Base-by-base conservation (phyloP, 2,329 filamentous ascomycete genomes). In the Phaeosphaeriaceae sp. region DNA sequence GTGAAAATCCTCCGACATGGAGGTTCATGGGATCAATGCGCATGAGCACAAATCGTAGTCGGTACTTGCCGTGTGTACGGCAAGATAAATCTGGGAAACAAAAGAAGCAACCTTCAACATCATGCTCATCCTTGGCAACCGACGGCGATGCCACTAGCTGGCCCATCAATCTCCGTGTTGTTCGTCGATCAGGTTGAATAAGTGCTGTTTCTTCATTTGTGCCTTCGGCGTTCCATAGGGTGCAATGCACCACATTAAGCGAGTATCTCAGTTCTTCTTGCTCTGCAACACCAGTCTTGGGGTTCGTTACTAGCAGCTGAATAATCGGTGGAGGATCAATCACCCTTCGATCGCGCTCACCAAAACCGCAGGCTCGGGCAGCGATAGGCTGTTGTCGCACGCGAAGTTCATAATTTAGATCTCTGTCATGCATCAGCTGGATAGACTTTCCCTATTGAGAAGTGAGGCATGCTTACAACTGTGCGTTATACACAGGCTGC, bases 251-350 rank as follows among this genome's bases (percentile, higher is more conserved):
- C 11, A 91, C 87, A 48, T 85, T 86, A 60, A 85, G 83, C 42
- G 84, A 84, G 64, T 86, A 84, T 33, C 83, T 81, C 20, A 88
- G 74, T 55, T 90, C 85, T 37, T 84, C 81, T 33, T 77, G 73
- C 9, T 83, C 78, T 20, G 74, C 68, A 15, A 66, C 61, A 36
- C 77, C 76, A 12, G 76, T 79, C 29, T 74, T 77, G 1, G 82
- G 78, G 53, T 87, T 82, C 42, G 84, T 83, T 47, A 91, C 83
- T 21, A 79, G 77, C 38, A 93, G 81, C 67, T 93, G 86, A 17
- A 94, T 83, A 64, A 94, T 93, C 12, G 90, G 90, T 2, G 90
- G 90, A 33, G 90, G 90, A 66, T 94, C 90, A 55, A 94, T 89
- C 13, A 92, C 89, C 54, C 90, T 83, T 32, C 90, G 83, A 67